Evolutionary conservation across 192 early-diverging fungal genomes (phyloP), one percentile per base, ranked within the genome.

Genomic region (Backusella mclennaniae): DNA sequence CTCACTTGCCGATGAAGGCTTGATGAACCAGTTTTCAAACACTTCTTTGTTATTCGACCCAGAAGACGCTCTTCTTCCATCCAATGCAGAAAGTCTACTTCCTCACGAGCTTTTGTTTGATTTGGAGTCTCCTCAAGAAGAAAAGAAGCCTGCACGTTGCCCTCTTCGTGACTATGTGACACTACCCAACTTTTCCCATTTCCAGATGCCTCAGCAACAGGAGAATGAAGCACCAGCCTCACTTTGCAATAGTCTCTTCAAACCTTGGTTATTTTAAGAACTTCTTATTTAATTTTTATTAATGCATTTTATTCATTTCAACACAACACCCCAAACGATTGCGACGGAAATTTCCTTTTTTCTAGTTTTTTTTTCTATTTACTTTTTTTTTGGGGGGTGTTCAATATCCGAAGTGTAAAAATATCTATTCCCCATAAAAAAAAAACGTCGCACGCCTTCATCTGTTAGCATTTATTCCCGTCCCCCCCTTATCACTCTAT

Each of bases 51-150:
- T 39, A 15, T 71, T 33, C 29, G 70, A 71, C 6, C 70, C 11
- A 17, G 70, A 71, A n/a, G 70, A 71, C 29, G 31, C 70, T 23
- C 42, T 75, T 68, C 38, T 75, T 14, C 74, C 74, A 31, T 41
- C 21, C 4, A 66, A 75, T 21, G 63, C 74, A 11, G 74, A 75
- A 12, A 75, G 66, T n/a, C 52, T 75, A 35, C 41, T 75, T 12
- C 74, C 74, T 46, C 66, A 75, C 21, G 66, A 66, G 8, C 38
- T 75, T 11, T n/a, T 75, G 15, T 66, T 66, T 39, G 74, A 75
- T 75, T 42, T 75, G 23, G 56, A 35, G 14, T 75, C 41, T 2
- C 73, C 73, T 17, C 21, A 36, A 39, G 59, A 41, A 44, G 35
- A 66, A 1, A 35, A 74, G 15, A 41, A 29, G 8, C 5, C 39